phyloP scores from a whole-genome alignment of 2,329 filamentous ascomycete genomes.

The Ophiosphaerella herpotricha region DNA sequence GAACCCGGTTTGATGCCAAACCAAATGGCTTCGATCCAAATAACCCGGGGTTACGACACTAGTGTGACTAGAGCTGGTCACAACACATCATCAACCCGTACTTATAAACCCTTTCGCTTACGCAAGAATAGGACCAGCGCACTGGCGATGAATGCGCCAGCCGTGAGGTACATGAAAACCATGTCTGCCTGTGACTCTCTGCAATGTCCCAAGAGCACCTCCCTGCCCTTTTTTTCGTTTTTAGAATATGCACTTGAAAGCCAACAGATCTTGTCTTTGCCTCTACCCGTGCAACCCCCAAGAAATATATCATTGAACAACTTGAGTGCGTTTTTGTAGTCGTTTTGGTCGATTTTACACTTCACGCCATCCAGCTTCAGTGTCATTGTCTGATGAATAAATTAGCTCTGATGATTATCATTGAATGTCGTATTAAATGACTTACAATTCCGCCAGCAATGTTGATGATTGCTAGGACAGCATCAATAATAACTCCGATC shows the following conservation, averaged over 20 bases:
- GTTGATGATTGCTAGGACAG: slow-evolving; percentile 11
- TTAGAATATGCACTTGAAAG: background rate
- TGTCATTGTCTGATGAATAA: slow-evolving; percentile 18
- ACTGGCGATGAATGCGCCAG: slow-evolving; percentile 15
- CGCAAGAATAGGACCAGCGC: slow-evolving; percentile 13
- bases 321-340: background rate
- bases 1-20: background rate
- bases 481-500: slow-evolving; percentile 18
- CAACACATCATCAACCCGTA: background rate
- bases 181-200: slow-evolving; percentile 26
- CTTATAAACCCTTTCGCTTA: slow-evolving; percentile 16
- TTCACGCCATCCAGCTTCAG: slow-evolving; percentile 21
- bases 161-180: slow-evolving; percentile 33
- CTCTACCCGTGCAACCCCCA: slow-evolving; percentile 12
- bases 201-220: slow-evolving; percentile 18
- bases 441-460: slow-evolving; percentile 26
- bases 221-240: background rate
- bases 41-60: background rate
- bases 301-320: slow-evolving; percentile 22
- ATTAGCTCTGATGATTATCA: background rate
- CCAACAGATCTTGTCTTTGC: background rate
- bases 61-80: background rate
- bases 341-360: slow-evolving; percentile 3
- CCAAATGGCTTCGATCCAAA: background rate
- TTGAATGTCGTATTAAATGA: background rate